phyloP scores from a whole-genome alignment of 129 eudicot genomes.

The Dittrichia graveolens region DNA sequence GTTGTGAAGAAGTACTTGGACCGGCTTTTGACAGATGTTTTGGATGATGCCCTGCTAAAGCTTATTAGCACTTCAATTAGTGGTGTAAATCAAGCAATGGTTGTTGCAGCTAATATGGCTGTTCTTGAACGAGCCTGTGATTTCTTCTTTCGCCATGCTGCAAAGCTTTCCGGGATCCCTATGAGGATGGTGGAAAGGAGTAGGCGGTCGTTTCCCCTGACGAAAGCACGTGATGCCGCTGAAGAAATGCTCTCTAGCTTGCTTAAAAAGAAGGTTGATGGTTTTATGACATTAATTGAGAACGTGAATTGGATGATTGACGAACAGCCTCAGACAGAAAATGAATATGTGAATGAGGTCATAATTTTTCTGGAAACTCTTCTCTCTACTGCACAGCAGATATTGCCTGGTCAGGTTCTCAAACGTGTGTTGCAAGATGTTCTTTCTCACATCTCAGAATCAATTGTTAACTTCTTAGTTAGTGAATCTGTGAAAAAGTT shows the following conservation, averaged over 20 bases:
- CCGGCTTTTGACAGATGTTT: conserved; percentile 81
- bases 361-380: conserved; percentile 90
- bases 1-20: conserved; percentile 95
- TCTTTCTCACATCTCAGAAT: conserved; percentile 81
- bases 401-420: conserved; percentile 82
- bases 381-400: conserved; percentile 93
- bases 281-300: conserved; percentile 80
- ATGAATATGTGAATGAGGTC: conserved; percentile 93
- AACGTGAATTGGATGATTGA: conserved; percentile 96
- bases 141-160: conserved; percentile 95
- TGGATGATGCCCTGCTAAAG: conserved; percentile 81
- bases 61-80: conserved; percentile 62
- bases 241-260: conserved; percentile 86
- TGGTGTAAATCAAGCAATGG: conserved; percentile 97
- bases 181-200: conserved; percentile 89
- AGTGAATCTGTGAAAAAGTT: conserved; percentile 89
- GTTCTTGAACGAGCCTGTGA: conserved; percentile 96
- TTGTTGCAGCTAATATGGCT: conserved; percentile 97
- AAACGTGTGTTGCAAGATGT: conserved; percentile 87
- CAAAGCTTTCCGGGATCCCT: conserved; percentile 91
- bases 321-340: conserved; percentile 80
- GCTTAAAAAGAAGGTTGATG: conserved; percentile 94
- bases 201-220: conserved; percentile 78
- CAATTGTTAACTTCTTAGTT: conserved; percentile 70
- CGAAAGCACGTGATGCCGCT: conserved; percentile 91